Percentiles rank a stretch among this genome's conserved stretches.
phyloP scores from a whole-genome alignment of 345 rosid species.

The Eucalyptus grandis region DNA sequence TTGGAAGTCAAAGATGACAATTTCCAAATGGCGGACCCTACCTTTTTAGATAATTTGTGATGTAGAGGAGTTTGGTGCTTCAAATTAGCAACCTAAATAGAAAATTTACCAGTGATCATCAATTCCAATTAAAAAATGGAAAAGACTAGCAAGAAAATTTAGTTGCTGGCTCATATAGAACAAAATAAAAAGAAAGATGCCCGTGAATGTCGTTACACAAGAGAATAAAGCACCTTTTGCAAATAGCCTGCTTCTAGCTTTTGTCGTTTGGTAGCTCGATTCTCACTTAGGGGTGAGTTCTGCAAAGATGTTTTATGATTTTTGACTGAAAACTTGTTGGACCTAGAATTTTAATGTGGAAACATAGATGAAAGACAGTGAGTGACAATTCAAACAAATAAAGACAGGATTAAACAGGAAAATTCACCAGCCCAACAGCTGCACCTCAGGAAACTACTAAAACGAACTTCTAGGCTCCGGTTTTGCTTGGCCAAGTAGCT shows the following conservation, averaged over 20 bases:
- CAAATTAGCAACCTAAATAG: conserved; percentile 41
- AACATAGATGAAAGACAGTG: not conserved
- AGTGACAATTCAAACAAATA: not conserved
- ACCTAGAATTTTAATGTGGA: conserved; percentile 14
- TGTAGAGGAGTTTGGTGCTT: conserved; percentile 42
- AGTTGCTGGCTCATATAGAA: not conserved
- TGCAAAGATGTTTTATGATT: conserved; percentile 17
- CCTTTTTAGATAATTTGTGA: conserved; percentile 41
- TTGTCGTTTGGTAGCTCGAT: conserved; percentile 56
- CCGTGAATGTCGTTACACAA: not conserved
- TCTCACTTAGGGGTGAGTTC: conserved; percentile 19
- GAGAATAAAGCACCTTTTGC: conserved; percentile 37
- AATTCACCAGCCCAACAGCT: not conserved
- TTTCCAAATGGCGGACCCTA: not conserved
- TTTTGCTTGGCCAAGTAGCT: conserved; percentile 76
- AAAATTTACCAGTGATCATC: not conserved
- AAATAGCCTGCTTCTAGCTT: conserved; percentile 75
- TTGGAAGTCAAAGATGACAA: not conserved
- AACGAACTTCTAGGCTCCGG: conserved; percentile 20
- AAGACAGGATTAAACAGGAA: not conserved
- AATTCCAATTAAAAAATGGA: not conserved
- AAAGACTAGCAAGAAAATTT: not conserved
- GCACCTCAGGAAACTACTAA: conserved; percentile 27
- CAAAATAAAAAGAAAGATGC: not conserved
- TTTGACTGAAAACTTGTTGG: conserved; percentile 14